Conservation (phyloP, 2,329 filamentous ascomycete genomes). For the Phymatotrichopsis omnivora region DNA sequence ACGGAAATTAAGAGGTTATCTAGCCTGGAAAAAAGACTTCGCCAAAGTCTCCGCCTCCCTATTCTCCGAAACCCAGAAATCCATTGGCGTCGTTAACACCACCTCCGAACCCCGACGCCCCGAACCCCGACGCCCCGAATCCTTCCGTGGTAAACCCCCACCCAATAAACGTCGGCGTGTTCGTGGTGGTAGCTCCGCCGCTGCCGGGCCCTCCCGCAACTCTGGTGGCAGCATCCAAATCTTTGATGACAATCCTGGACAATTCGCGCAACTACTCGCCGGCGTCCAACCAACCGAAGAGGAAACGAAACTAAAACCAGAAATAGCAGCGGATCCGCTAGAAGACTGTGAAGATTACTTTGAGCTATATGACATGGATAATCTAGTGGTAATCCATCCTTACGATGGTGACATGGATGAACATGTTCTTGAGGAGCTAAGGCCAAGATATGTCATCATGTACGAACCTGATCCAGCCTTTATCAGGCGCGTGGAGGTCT, state of each 20-base stretch:
- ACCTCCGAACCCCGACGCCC: slow-evolving; percentile 33
- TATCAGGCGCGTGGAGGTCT: slow-evolving; percentile 87
- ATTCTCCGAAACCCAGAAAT: slow-evolving; percentile 63
- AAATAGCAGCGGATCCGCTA: slow-evolving; percentile 66
- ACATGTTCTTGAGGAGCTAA: slow-evolving; percentile 87
- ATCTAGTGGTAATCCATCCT: slow-evolving; percentile 78
- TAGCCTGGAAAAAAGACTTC: slow-evolving; percentile 85
- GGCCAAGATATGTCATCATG: slow-evolving; percentile 94
- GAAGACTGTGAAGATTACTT: slow-evolving; percentile 90
- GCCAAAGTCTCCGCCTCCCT: slow-evolving; percentile 57
- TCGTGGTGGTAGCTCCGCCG: slow-evolving; percentile 61
- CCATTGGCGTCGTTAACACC: background rate
- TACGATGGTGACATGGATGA: slow-evolving; percentile 96
- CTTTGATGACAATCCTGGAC: slow-evolving; percentile 70
- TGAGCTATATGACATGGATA: slow-evolving; percentile 81
- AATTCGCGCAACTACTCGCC: slow-evolving; percentile 72
- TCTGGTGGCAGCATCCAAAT: slow-evolving; percentile 65
- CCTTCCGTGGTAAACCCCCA: slow-evolving; percentile 50
- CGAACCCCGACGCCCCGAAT: slow-evolving; percentile 38
- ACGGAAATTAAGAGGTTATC: slow-evolving; percentile 71
- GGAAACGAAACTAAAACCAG: slow-evolving; percentile 64
- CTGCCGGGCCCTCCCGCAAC: slow-evolving; percentile 50
- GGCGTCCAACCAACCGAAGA: slow-evolving; percentile 72
- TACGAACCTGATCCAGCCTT: slow-evolving; percentile 94
- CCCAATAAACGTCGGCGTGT: slow-evolving; percentile 78